Evolutionary conservation across 768 basidiomycete species (phyloP).

Genomic region (Tremella mesenterica): DNA sequence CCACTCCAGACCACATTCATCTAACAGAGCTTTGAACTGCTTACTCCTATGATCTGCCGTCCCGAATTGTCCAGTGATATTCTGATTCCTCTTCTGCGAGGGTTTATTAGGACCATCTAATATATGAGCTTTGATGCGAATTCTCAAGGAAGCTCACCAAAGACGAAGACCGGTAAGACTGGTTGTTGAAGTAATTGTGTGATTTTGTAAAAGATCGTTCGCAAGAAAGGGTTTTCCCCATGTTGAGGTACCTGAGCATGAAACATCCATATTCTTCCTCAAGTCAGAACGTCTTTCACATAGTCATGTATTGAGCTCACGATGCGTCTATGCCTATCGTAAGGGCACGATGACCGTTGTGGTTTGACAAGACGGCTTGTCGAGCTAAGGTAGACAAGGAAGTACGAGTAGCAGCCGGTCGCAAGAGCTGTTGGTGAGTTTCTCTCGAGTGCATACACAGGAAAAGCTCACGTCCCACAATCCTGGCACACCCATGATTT

Average conservation of each 20-base stretch:
- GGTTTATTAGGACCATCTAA: constrained; percentile 70
- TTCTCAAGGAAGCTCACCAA: constrained; percentile 46
- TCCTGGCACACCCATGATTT: constrained; percentile 45
- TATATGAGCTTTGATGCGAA: background rate
- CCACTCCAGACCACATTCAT: constrained; percentile 49
- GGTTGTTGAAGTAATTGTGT: constrained; percentile 62
- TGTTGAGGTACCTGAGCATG: constrained; percentile 49
- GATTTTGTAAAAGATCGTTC: constrained; percentile 78
- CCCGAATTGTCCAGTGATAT: constrained; percentile 35
- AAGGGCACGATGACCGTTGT: constrained; percentile 59
- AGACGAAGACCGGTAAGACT: constrained; percentile 80
- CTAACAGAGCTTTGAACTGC: constrained; percentile 44
- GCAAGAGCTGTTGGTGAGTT: constrained; percentile 50
- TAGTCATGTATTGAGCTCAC: constrained; percentile 13
- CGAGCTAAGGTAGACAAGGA: constrained; percentile 71
- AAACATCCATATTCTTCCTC: constrained; percentile 46
- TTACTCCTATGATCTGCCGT: constrained; percentile 33
- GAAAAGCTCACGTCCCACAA: constrained; percentile 47
- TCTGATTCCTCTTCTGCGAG: constrained; percentile 58
- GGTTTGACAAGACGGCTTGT: constrained; percentile 66
- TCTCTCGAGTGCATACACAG: background rate
- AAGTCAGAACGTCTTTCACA: background rate
- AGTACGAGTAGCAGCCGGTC: constrained; percentile 61
- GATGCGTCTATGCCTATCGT: constrained; percentile 75
- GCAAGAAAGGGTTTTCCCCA: constrained; percentile 78